Evolutionary conservation across 2,329 filamentous ascomycete genomes (phyloP).

Genomic region (Ophiostoma triangulosporum): DNA sequence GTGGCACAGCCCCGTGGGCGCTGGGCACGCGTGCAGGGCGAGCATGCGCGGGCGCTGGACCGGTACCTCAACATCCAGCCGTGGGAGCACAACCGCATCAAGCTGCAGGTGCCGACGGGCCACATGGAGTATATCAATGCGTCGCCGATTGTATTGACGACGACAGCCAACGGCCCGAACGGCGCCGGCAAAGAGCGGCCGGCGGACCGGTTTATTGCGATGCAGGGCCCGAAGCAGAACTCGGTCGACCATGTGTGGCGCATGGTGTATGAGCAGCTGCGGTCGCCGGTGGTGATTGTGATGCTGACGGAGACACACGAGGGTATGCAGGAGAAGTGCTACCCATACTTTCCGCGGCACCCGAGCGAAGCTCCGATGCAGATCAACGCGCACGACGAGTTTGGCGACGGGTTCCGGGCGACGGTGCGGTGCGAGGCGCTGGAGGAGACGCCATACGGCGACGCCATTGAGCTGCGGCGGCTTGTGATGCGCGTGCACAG

Average conservation of each 20-base stretch:
- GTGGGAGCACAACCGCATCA: slow-evolving; percentile 75
- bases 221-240: slow-evolving; percentile 72
- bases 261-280: slow-evolving; percentile 74
- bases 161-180: slow-evolving; percentile 19
- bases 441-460: slow-evolving; percentile 39
- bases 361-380: slow-evolving; percentile 35
- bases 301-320: slow-evolving; percentile 91
- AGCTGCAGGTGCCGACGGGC: slow-evolving; percentile 61
- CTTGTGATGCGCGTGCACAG: slow-evolving; percentile 41
- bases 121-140: slow-evolving; percentile 73
- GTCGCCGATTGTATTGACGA: slow-evolving; percentile 49
- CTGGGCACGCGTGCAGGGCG: slow-evolving; percentile 38
- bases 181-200: slow-evolving; percentile 17
- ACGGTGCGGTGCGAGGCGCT: slow-evolving; percentile 53
- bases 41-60: slow-evolving; percentile 52
- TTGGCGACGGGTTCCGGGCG: slow-evolving; percentile 54
- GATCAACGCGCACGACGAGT: slow-evolving; percentile 51
- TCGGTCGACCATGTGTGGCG: slow-evolving; percentile 81
- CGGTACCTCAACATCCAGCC: slow-evolving; percentile 84
- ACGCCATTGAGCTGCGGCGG: slow-evolving; percentile 60
- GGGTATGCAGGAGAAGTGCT: slow-evolving; percentile 67
- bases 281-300: slow-evolving; percentile 66
- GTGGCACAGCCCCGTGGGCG: slow-evolving; percentile 24
- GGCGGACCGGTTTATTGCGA: slow-evolving; percentile 65
- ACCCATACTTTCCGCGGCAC: slow-evolving; percentile 65